Base-by-base conservation (phyloP, 495 filamentous ascomycete genomes). In the Lasiosphaeria miniovina region DNA sequence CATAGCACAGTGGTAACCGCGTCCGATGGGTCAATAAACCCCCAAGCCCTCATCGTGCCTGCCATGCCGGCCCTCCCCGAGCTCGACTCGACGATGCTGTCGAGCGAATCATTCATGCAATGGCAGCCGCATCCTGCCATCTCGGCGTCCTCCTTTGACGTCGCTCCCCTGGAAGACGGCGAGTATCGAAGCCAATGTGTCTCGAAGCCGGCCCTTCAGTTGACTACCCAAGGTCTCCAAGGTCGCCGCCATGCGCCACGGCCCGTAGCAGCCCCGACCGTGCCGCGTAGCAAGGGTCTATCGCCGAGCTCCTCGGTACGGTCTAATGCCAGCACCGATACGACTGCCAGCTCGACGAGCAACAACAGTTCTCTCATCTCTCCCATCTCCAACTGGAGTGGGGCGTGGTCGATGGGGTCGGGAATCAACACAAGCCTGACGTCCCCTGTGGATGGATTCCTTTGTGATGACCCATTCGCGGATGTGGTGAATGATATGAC, bases 241-340 rank as follows among this genome's bases (percentile, higher is more conserved):
- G 62, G 61, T 6, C 65, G 61, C 33, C 71, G 63, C 9, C 60
- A 61, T 31, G 55, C 55, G 8, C 62, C 64, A 3, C 65, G 67
- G 33, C 67, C 65, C 1, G 61, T 43, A 36, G 57, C 68, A 6
- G 49, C 52, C 0, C 60, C 65, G 0, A 51, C 35, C 24, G 43
- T 53, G 3, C 54, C 68, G 8, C 67, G 68, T 32, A 71, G 67
- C 56, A 74, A 72, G 49, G 65, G 65, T 17, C 59, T 75, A 17
- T 69, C 73, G 8, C 73, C 73, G 10, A 74, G 72, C 62, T 75
- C 73, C 3, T 75, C 73, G 24, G 73, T 75, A 10, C 60, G 73
- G 54, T 75, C 73, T 5, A 75, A 62, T 31, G 65, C 68, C 24
- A 74, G 71, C 60, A 72, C 71, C 17, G 68, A 73, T 36, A 70